phyloP scores from a whole-genome alignment of 2,329 filamentous ascomycete genomes.

The Fusarium sarcochroum region DNA sequence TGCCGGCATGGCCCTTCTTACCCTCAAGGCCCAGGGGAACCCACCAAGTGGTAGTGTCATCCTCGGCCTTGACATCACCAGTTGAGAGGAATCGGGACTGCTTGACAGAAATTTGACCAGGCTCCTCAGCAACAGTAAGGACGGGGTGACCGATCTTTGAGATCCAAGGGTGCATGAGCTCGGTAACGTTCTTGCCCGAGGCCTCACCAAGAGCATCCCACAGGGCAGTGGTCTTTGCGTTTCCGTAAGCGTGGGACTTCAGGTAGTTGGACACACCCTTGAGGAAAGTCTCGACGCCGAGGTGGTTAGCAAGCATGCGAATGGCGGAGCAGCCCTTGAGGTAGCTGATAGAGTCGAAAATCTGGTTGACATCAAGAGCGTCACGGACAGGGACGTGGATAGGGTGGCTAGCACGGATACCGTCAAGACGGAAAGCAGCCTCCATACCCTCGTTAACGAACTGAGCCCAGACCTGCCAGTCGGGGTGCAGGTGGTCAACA shows the following conservation, averaged over 20 bases:
- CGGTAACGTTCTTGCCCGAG: slow-evolving; percentile 87
- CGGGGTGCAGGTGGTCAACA: slow-evolving; percentile 90
- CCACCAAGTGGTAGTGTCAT: slow-evolving; percentile 96
- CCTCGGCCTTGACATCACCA: slow-evolving; percentile 90
- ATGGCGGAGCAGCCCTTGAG: slow-evolving; percentile 97
- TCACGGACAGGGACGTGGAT: slow-evolving; percentile 96
- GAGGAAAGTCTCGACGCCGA: slow-evolving; percentile 90
- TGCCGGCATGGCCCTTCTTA: slow-evolving; percentile 73
- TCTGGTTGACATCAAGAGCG: slow-evolving; percentile 96
- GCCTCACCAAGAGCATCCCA: slow-evolving; percentile 91
- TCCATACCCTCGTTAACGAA: slow-evolving; percentile 97
- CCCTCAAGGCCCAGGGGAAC: slow-evolving; percentile 89
- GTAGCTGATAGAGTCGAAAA: slow-evolving; percentile 97
- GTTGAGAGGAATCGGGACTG: slow-evolving; percentile 93
- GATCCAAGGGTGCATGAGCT: slow-evolving; percentile 96
- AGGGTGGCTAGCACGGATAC: slow-evolving; percentile 91
- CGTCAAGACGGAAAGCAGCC: slow-evolving; percentile 90
- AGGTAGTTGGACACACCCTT: slow-evolving; percentile 92
- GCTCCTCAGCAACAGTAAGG: slow-evolving; percentile 86
- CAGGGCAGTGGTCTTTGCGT: slow-evolving; percentile 91
- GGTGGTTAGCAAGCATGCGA: slow-evolving; percentile 93
- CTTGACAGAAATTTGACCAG: slow-evolving; percentile 83
- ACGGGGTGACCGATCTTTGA: slow-evolving; percentile 95
- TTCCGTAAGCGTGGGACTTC: slow-evolving; percentile 87
- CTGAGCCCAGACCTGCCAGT: slow-evolving; percentile 98